Percentiles rank a stretch among this genome's conserved stretches.
Evolutionary conservation across 1,284 basidiomycete genomes (phyloP).

Genomic region (Puccinia brachypodii): DNA sequence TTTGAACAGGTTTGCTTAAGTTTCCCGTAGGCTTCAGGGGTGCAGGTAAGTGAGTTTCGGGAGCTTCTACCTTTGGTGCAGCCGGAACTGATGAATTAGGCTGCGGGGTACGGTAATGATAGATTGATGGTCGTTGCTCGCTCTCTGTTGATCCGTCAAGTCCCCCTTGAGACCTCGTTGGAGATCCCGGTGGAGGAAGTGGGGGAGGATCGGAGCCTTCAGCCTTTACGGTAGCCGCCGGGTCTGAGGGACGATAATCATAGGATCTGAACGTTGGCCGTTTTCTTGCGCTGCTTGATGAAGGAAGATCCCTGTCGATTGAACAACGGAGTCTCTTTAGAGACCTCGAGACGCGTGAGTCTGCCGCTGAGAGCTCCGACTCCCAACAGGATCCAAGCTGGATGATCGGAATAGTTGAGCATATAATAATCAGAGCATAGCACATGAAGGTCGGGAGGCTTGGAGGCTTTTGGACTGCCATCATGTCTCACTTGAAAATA

Average conservation of each 20-base stretch:
- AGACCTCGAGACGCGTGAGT: neutral
- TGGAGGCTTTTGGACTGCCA: neutral
- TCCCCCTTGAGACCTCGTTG: too few species aligned
- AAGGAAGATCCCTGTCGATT: neutral
- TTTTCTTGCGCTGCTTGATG: neutral
- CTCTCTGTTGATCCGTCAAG: too few species aligned
- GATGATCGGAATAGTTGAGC: neutral
- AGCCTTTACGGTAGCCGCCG: too few species aligned
- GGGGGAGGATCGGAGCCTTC: too few species aligned
- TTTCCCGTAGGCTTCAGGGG: neutral
- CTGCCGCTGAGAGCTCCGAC: neutral
- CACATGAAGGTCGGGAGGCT: neutral
- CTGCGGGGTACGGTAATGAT: neutral
- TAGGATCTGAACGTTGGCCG: neutral
- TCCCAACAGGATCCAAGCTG: neutral
- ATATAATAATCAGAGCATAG: neutral
- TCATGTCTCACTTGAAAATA: neutral
- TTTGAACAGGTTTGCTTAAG: neutral
- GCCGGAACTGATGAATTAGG: neutral
- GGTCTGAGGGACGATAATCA: neutral
- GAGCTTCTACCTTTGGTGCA: neutral
- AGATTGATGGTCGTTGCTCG: too few species aligned
- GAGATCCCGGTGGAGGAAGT: too few species aligned
- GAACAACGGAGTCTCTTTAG: neutral
- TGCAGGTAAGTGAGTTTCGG: too few species aligned